phyloP scores from a whole-genome alignment of 1,139 yeast species.

The Sugiyamaella castrensis region DNA sequence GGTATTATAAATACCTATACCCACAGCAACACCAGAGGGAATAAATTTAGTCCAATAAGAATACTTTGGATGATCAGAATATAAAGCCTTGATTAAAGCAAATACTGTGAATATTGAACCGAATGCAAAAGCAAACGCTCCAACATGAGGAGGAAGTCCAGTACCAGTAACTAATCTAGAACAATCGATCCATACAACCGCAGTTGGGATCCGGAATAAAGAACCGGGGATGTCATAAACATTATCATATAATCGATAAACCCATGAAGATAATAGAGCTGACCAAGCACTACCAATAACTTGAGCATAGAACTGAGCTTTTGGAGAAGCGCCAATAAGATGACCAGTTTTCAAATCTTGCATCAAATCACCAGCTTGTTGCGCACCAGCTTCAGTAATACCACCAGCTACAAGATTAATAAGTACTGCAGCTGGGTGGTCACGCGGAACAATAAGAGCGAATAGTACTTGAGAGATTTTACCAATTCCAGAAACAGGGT shows the following conservation, averaged over 20 bases:
- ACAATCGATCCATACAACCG: conserved; percentile 95
- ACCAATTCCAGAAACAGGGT: conserved; percentile 96
- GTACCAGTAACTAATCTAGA: conserved; percentile 89
- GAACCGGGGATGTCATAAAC: conserved; percentile 83
- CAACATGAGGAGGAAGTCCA: conserved; percentile 80
- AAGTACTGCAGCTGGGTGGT: conserved; percentile 75
- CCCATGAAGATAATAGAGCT: conserved; percentile 68
- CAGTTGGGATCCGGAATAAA: conserved; percentile 86
- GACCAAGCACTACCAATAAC: conserved; percentile 84
- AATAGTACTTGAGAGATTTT: conserved; percentile 86
- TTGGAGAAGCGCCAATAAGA: conserved; percentile 85
- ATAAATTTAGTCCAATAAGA: conserved; percentile 52
- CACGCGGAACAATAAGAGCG: conserved; percentile 73
- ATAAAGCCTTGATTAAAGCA: conserved; percentile 47
- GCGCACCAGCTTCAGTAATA: conserved; percentile 97
- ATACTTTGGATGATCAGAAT: conserved; percentile 36
- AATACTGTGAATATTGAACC: conserved; percentile 68
- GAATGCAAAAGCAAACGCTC: conserved; percentile 59
- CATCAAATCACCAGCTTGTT: conserved; percentile 97
- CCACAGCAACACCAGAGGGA: conserved; percentile 96
- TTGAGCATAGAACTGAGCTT: conserved; percentile 89
- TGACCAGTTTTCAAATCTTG: conserved; percentile 96
- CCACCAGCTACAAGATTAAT: conserved; percentile 94
- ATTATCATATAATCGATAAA: conserved; percentile 75
- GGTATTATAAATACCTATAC: conserved; percentile 90